Conservation (phyloP, 73 alveolate genomes). For the Paramecium biaurelia region DNA sequence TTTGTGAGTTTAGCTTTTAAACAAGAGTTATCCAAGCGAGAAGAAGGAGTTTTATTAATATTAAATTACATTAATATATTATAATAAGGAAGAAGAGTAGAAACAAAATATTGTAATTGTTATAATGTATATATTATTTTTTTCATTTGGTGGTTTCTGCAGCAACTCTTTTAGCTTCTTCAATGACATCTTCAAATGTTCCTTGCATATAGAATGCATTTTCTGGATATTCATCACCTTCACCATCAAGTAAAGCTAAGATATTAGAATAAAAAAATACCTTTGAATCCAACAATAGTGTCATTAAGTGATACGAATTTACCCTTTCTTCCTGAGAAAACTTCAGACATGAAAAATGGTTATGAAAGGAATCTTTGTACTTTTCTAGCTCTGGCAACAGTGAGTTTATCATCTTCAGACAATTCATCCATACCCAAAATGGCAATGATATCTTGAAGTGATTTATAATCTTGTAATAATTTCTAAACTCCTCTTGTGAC, state of each 20-base stretch:
- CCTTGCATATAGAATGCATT: conserved; percentile 97
- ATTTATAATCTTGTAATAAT: conserved; percentile 88
- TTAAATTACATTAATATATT: neutral
- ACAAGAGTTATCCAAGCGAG: neutral
- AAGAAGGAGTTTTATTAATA: neutral
- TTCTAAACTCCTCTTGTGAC: conserved; percentile 89
- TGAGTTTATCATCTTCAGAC: conserved; percentile 93
- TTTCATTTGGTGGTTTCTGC: conserved; percentile 70
- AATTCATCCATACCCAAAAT: conserved; percentile 98
- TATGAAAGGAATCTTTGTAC: conserved; percentile 84
- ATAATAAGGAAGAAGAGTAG: neutral
- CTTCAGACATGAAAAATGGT: conserved; percentile 92
- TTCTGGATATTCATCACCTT: conserved; percentile 93
- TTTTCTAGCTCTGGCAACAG: conserved; percentile 97
- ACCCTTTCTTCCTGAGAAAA: conserved; percentile 95
- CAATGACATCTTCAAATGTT: conserved; percentile 84
- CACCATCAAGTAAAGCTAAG: conserved; percentile 77
- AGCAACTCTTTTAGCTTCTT: conserved; percentile 81
- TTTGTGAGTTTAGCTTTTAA: neutral
- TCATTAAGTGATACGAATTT: conserved; percentile 87
- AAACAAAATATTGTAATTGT: neutral
- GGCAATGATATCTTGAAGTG: conserved; percentile 97
- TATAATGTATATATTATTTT: neutral
- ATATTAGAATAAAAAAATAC: neutral
- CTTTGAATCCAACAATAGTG: conserved; percentile 84